Evolutionary conservation across 2,329 filamentous ascomycete species (phyloP).

Genomic region (Cladorrhinum sp.): DNA sequence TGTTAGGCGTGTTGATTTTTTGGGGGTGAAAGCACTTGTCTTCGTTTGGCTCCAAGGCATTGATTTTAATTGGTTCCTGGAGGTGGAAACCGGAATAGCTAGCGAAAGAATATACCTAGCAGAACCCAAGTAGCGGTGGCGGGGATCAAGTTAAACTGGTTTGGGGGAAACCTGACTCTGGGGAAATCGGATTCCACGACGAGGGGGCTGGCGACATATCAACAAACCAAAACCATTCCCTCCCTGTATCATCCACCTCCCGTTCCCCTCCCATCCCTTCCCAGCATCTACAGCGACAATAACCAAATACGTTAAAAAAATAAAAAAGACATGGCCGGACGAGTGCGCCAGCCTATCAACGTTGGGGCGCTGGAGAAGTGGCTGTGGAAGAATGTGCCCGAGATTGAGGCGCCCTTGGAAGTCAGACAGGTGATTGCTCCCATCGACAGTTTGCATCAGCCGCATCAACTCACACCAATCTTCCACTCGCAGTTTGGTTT

Average conservation of each 20-base stretch:
- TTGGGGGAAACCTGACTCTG: background rate
- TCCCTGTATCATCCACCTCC: too few species aligned
- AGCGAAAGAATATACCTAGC: background rate
- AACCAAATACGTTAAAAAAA: background rate
- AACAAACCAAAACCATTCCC: constrained; percentile 7
- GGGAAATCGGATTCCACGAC: background rate
- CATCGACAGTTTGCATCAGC: background rate
- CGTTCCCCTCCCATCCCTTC: background rate
- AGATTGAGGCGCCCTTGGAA: constrained; percentile 77
- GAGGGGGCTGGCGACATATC: constrained; percentile 4
- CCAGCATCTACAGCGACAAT: constrained; percentile 9
- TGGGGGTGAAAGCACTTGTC: too few species aligned
- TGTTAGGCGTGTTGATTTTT: too few species aligned
- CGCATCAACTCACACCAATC: constrained; percentile 9
- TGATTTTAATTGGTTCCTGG: constrained; percentile 18
- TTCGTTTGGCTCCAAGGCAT: constrained; percentile 15
- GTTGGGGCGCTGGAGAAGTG: constrained; percentile 74
- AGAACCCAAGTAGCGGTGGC: constrained; percentile 24
- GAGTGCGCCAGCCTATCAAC: constrained; percentile 87
- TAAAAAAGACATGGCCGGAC: constrained; percentile 66
- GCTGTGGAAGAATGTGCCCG: constrained; percentile 72
- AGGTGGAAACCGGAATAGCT: constrained; percentile 11
- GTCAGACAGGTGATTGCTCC: constrained; percentile 72
- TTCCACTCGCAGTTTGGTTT: constrained; percentile 72
- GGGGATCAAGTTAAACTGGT: constrained; percentile 11